Conservation (phyloP, 306 rosid species). For the Astragalus glycyphyllos region DNA sequence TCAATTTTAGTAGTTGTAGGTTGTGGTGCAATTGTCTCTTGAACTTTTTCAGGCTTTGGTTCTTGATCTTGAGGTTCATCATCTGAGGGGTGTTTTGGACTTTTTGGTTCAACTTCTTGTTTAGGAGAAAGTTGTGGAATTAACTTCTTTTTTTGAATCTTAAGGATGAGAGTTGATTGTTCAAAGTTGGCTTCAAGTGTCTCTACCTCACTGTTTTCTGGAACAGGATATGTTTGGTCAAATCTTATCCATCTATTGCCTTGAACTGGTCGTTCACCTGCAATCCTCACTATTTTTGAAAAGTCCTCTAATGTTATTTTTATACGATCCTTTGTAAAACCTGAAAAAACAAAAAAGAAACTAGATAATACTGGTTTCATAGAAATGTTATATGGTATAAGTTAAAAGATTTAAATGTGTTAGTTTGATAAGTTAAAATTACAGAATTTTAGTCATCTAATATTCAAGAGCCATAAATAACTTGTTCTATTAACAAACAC, state of each 20-base stretch:
- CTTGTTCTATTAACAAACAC: too few relatives aligned
- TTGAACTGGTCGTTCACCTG: slow-evolving; percentile 58
- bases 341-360: slow-evolving; percentile 28
- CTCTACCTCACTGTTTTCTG: slow-evolving; percentile 38
- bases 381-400: too few relatives aligned
- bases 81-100: slow-evolving; percentile 6
- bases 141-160: slow-evolving; percentile 57
- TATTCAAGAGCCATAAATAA: too few relatives aligned
- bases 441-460: too few relatives aligned
- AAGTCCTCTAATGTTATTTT: slow-evolving; percentile 30
- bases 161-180: slow-evolving; percentile 50
- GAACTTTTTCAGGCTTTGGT: slow-evolving; percentile 19
- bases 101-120: slow-evolving; percentile 37
- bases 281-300: slow-evolving; percentile 29
- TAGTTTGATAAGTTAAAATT: too few relatives aligned
- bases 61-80: background rate
- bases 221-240: slow-evolving; percentile 48
- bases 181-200: slow-evolving; percentile 50
- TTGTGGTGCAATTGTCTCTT: slow-evolving; percentile 31
- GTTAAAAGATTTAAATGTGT: too few relatives aligned
- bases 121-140: slow-evolving; percentile 20
- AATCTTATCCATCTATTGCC: slow-evolving; percentile 51
- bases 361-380: too few relatives aligned
- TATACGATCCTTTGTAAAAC: slow-evolving; percentile 53
- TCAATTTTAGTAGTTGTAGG: slow-evolving; percentile 15